Evolutionary conservation across 2,329 filamentous ascomycete species (phyloP), one percentile per base, ranked within the genome.

Genomic region (Ilyonectria sp.): DNA sequence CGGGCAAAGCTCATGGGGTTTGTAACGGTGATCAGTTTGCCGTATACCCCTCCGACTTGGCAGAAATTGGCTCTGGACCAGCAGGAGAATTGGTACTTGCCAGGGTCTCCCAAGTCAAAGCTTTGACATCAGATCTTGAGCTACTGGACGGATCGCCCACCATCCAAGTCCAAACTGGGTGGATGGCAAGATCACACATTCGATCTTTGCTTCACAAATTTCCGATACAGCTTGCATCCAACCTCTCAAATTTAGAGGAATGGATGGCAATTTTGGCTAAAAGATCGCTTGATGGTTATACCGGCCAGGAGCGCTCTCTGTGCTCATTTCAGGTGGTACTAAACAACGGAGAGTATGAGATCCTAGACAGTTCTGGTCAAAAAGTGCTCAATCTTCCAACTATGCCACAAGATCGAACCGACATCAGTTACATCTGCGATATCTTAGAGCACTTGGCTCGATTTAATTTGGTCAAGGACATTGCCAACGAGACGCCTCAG

Each of bases 1-100:
- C 60, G 0, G 69, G 70, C 1, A 13, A 56, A 6, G 63, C 69
- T 1, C 67, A 72, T 4, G 67, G 67, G 1, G 8, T 72, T 7
- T 21, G 15, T 3, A 56, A 56, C 8, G 47, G 61, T 1, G 70
- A 71, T 29, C 40, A 44, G 15, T 71, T 71, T 23, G 31, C 59
- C 6, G 8, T 71, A 0, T 58, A 56, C 17, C 63, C 63, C 4
- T 56, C 53, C 5, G 31, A 11, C 0, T n/a, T 52, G 0, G 9
- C 29, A 7, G 35, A 46, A 15, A 10, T 26, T 1, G 15, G 17
- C 3, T 6, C 35, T 1, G 29, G 44, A 50, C 6, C 59, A 49
- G 1, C 9, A 31, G 15, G 40, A 60, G 6, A 11, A 19, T 0
- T 33, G 11, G 11, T 63, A 0, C 37, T 21, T 3, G 44, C 60